phyloP scores from a whole-genome alignment of 495 filamentous ascomycete genomes.

The Tuber microsphaerosporum region DNA sequence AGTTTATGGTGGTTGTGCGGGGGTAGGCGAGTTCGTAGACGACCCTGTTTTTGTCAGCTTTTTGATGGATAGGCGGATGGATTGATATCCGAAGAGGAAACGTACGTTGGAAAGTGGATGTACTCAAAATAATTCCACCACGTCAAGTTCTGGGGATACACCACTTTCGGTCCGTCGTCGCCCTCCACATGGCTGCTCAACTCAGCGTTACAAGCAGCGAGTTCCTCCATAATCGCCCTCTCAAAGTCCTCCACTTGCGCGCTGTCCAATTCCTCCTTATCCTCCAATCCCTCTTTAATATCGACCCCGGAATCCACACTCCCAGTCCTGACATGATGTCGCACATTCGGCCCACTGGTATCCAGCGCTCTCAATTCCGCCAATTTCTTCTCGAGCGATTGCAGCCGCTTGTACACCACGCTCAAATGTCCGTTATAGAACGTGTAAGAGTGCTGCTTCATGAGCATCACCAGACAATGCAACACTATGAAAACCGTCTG shows the following conservation, averaged over 20 bases:
- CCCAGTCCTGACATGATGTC: neutral
- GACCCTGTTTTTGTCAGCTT: conserved; percentile 39
- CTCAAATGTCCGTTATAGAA: conserved; percentile 71
- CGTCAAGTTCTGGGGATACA: conserved; percentile 64
- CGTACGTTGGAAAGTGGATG: conserved; percentile 59
- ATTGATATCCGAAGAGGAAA: neutral
- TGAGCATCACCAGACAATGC: conserved; percentile 62
- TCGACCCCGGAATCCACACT: conserved; percentile 10
- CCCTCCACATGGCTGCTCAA: conserved; percentile 46
- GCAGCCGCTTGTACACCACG: conserved; percentile 46
- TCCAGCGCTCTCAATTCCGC: neutral
- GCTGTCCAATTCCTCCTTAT: conserved; percentile 46
- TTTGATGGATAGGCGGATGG: neutral
- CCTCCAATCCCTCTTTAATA: neutral
- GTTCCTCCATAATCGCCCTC: conserved; percentile 55
- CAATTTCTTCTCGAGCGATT: conserved; percentile 5
- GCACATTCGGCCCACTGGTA: conserved; percentile 11
- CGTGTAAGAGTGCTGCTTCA: conserved; percentile 72
- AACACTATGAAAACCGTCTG: conserved; percentile 62
- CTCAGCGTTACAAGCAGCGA: conserved; percentile 56
- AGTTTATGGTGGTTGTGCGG: conserved; percentile 59
- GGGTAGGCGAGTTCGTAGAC: conserved; percentile 75
- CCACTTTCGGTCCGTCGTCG: conserved; percentile 45
- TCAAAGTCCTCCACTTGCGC: conserved; percentile 56
- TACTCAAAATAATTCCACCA: conserved; percentile 61